Base-by-base conservation (phyloP, 169 alveolate genomes). In the Theileria equi region DNA sequence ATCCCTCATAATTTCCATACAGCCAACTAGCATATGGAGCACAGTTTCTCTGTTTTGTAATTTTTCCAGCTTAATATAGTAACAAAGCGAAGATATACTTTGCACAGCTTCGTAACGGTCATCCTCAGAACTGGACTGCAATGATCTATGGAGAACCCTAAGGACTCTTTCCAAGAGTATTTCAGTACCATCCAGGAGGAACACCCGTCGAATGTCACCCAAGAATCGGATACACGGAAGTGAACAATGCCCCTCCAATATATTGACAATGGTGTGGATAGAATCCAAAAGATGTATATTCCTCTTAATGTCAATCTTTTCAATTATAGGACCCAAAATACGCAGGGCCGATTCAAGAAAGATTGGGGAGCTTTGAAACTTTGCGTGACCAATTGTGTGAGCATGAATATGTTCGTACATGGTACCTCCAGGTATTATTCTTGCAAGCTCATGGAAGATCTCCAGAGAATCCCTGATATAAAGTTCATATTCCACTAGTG, bases 21-120 rank as follows among this genome's bases (percentile, higher is more conserved):
- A 63, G 16, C 48, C 16, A 3, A 44, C 74, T 0, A 63, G 64
- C 7, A 34, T 17, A 23, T 49, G 61, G 13, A 63, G 28, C 0
- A 63, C 19, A 17, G 74, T 53, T 41, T 63, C 65, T 64, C 74
- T 50, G 10, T 63, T 48, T n/a, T 62, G 52, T 48, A 65, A 16
- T 25, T 35, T 17, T 13, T 62, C 78, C 49, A 65, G 34, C 28
- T 38, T 47, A 11, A 65, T 2, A 52, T 49, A 47, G 26, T 26
- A 29, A 34, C 78, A 65, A 25, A 65, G 48, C 26, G 25, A 8
- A 11, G 53, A 7, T 47, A 65, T 52, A 48, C 78, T 52, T 5
- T 31, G 5, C 1, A 47, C 78, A 10, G 41, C 45, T 10, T 36
- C 34, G 28, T 36, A 36, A n/a, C n/a, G n/a, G n/a, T n/a, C n/a